Evolutionary conservation across 2,329 filamentous ascomycete genomes (phyloP).

Genomic region (Helotiales sp.): DNA sequence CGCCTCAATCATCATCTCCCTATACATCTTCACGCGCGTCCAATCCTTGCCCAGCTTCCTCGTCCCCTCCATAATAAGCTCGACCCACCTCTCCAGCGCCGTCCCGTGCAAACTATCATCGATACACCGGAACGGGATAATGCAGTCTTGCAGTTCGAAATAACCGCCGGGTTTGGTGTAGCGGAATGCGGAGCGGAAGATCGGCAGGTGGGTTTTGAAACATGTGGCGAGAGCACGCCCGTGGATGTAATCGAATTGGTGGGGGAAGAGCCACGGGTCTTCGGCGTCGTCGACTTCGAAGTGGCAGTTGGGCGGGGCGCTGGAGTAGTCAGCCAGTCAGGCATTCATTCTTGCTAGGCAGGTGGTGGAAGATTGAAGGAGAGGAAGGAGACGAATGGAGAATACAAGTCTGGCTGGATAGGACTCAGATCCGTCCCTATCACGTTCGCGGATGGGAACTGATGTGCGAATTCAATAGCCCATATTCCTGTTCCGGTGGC

Average conservation of each 20-base stretch:
- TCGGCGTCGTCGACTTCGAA: constrained; percentile 61
- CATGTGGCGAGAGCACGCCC: constrained; percentile 58
- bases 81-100: neutral
- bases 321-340: no score
- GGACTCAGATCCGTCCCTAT: constrained; percentile 24
- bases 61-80: neutral
- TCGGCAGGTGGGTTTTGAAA: constrained; percentile 57
- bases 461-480: constrained; percentile 26
- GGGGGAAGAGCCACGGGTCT: constrained; percentile 49
- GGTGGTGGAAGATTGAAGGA: neutral
- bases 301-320: constrained; percentile 72
- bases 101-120: neutral
- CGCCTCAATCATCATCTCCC: constrained; percentile 38
- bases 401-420: constrained; percentile 36
- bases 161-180: constrained; percentile 36
- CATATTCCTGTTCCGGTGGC: constrained; percentile 25
- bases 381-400: neutral
- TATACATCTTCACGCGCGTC: constrained; percentile 23
- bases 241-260: constrained; percentile 62
- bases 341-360: no score
- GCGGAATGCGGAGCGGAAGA: constrained; percentile 28
- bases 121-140: neutral
- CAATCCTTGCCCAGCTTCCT: neutral
- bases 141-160: constrained; percentile 43
- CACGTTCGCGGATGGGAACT: constrained; percentile 20